phyloP scores from a whole-genome alignment of 176 grass and related monocot genomes.

The Tillandsia fasciculata region DNA sequence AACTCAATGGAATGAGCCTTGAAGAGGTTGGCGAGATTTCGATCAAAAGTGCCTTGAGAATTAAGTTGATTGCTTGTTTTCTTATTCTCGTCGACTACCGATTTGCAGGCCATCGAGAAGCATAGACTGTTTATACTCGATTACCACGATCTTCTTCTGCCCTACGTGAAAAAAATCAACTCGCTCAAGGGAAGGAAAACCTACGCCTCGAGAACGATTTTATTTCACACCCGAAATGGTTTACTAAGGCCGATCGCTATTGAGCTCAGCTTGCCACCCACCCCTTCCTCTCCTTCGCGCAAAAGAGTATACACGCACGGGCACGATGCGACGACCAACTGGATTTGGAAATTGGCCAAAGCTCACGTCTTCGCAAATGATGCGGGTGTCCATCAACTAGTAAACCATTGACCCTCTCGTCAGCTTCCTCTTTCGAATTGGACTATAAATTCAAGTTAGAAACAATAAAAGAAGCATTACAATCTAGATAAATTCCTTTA shows the following conservation, averaged over 20 bases:
- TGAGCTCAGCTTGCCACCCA: slow-evolving; percentile 42
- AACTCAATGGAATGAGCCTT: slow-evolving; percentile 28
- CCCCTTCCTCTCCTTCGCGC: slow-evolving; percentile 19
- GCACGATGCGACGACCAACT: slow-evolving; percentile 24
- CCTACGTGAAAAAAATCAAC: slow-evolving; percentile 44
- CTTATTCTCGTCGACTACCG: background rate
- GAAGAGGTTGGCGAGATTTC: background rate
- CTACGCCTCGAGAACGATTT: slow-evolving; percentile 56
- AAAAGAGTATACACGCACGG: slow-evolving; percentile 38
- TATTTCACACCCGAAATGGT: slow-evolving; percentile 33
- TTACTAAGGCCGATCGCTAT: slow-evolving; percentile 55
- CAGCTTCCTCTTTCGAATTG: background rate
- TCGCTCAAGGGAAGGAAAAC: slow-evolving; percentile 30
- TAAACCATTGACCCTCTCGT: slow-evolving; percentile 33
- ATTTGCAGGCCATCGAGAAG: slow-evolving; percentile 33
- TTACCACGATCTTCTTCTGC: slow-evolving; percentile 64
- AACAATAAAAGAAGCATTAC: no score
- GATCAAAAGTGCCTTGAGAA: background rate
- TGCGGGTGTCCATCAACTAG: slow-evolving; percentile 51
- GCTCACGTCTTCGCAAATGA: slow-evolving; percentile 51
- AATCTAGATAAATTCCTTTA: no score
- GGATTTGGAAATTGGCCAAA: slow-evolving; percentile 78
- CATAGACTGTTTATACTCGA: slow-evolving; percentile 69
- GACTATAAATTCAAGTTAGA: background rate
- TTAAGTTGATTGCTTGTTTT: background rate